A percentile compares a stretch with the other conserved stretches of the same genome.
Evolutionary conservation across 2,329 filamentous ascomycete genomes (phyloP).

Genomic region (Pseudofabraea citricarpa): DNA sequence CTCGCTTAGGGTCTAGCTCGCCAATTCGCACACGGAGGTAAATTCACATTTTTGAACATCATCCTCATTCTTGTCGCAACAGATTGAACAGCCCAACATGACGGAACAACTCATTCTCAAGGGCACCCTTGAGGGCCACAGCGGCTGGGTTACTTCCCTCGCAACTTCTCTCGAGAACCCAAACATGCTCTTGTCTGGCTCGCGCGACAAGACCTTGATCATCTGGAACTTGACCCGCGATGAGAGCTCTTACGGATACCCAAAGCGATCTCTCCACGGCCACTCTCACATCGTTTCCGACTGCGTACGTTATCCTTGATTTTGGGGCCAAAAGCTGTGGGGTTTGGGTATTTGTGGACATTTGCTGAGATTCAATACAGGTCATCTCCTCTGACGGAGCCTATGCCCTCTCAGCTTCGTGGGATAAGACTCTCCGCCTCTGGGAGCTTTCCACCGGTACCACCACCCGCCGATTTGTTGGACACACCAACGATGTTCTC

Average conservation of each 20-base stretch:
- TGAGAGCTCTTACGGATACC: slow-evolving; percentile 96
- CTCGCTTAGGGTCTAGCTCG: slow-evolving; percentile 1
- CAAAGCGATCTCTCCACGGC: slow-evolving; percentile 96
- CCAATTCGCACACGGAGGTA: slow-evolving; percentile 1
- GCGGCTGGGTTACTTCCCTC: slow-evolving; percentile 98
- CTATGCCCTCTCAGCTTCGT: slow-evolving; percentile 97
- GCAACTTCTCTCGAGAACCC: slow-evolving; percentile 99
- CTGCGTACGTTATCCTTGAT: slow-evolving; percentile 69
- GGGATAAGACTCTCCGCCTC: slow-evolving; percentile 99
- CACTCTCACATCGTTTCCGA: slow-evolving; percentile 99
- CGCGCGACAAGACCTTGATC: slow-evolving; percentile 98
- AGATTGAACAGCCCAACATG: slow-evolving; percentile 26
- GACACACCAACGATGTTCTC: slow-evolving; percentile 98
- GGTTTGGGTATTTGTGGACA: slow-evolving; percentile 14
- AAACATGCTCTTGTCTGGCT: slow-evolving; percentile 98
- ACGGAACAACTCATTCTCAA: slow-evolving; percentile 63
- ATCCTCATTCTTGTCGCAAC: slow-evolving; percentile 11
- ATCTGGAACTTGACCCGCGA: slow-evolving; percentile 99
- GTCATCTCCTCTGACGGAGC: slow-evolving; percentile 99
- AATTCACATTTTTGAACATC: slow-evolving; percentile 9
- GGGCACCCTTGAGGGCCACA: slow-evolving; percentile 98
- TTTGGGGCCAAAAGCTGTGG: slow-evolving; percentile 12
- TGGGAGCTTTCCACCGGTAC: slow-evolving; percentile 98
- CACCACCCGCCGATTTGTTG: slow-evolving; percentile 97
- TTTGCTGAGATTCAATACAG: slow-evolving; percentile 46